phyloP scores from a whole-genome alignment of 805 yeast genomes.

The Zygoascus ofunaensis region DNA sequence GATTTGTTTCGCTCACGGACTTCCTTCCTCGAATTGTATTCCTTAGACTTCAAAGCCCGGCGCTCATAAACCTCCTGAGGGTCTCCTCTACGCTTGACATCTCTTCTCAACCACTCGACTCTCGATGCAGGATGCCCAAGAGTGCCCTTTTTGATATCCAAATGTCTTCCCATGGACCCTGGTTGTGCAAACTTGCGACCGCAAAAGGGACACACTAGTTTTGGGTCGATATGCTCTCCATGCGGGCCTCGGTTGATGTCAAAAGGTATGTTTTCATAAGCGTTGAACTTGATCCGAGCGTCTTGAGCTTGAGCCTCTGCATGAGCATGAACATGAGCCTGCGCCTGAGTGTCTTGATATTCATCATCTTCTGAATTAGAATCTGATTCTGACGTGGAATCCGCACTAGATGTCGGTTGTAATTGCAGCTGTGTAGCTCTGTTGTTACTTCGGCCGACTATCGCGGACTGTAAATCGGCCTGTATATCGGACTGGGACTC shows the following conservation, averaged over 20 bases:
- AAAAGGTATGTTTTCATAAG: conserved; percentile 2
- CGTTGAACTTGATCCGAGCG: neutral
- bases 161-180: conserved; percentile 52
- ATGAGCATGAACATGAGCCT: neutral
- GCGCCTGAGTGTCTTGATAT: neutral
- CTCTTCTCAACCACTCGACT: conserved; percentile 38
- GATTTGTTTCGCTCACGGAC: conserved; percentile 38
- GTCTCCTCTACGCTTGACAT: conserved; percentile 46
- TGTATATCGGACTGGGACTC: too few species aligned
- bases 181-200: conserved; percentile 45
- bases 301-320: neutral
- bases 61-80: conserved; percentile 34
- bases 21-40: conserved; percentile 39
- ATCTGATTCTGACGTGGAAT: too few species aligned
- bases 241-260: conserved; percentile 4
- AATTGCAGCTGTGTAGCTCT: too few species aligned
- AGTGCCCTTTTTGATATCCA: conserved; percentile 48
- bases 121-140: conserved; percentile 41
- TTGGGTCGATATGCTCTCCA: conserved; percentile 15
- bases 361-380: neutral
- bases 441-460: too few species aligned
- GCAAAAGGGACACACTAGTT: conserved; percentile 43
- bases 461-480: too few species aligned
- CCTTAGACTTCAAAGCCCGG: conserved; percentile 33
- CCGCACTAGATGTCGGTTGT: too few species aligned